Percentiles rank a stretch among this genome's conserved stretches.
phyloP scores from a whole-genome alignment of 2,329 filamentous ascomycete genomes.

The Xylariales sp. region DNA sequence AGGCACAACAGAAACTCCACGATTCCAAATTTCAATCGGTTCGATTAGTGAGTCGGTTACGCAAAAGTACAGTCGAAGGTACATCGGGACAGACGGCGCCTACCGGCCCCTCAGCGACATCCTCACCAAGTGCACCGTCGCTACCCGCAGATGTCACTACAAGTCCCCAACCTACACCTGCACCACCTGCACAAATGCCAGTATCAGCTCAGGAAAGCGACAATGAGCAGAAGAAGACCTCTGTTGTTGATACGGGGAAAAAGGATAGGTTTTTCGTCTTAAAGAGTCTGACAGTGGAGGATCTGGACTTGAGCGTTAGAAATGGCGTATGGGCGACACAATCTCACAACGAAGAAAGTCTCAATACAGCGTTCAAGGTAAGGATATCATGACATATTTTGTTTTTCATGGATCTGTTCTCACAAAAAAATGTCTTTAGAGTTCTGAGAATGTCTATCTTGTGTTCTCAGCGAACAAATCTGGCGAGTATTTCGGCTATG shows the following conservation, averaged over 20 bases:
- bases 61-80: slow-evolving; percentile 45
- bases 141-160: slow-evolving; percentile 2
- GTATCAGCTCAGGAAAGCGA: not conserved
- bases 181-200: slow-evolving; percentile 12
- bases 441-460: slow-evolving; percentile 78
- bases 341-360: slow-evolving; percentile 78
- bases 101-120: slow-evolving; percentile 47
- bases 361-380: slow-evolving; percentile 83
- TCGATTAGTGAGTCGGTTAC: slow-evolving; percentile 77
- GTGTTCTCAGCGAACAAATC: slow-evolving; percentile 98
- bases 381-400: slow-evolving; percentile 5
- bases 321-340: slow-evolving; percentile 94
- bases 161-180: slow-evolving; percentile 7
- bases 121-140: slow-evolving; percentile 17
- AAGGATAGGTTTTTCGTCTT: slow-evolving; percentile 85
- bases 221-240: slow-evolving; percentile 10
- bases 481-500: slow-evolving; percentile 94
- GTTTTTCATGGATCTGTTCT: not conserved
- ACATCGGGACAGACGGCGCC: slow-evolving; percentile 45
- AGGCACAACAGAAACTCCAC: slow-evolving; percentile 79
- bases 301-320: slow-evolving; percentile 81
- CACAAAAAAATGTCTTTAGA: slow-evolving; percentile 38
- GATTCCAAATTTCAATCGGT: slow-evolving; percentile 87
- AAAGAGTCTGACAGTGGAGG: slow-evolving; percentile 88
- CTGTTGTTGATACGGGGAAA: slow-evolving; percentile 12